phyloP scores from a whole-genome alignment of 2,329 filamentous ascomycete species.

The Sclerotinia trifoliorum region DNA sequence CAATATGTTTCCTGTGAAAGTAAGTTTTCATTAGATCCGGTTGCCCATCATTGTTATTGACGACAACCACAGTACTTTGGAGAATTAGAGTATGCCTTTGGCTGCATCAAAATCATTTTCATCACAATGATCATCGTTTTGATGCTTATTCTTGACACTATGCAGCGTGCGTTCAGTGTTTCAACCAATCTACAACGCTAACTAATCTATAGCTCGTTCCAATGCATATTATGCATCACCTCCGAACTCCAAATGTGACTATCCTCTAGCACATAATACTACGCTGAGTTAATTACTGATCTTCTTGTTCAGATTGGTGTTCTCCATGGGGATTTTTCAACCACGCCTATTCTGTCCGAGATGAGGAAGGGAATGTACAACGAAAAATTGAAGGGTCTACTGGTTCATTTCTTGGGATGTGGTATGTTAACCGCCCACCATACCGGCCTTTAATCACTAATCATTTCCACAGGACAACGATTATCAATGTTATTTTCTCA shows the following conservation, averaged over 20 bases:
- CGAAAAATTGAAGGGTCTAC: conserved; percentile 40
- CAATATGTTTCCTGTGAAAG: conserved; percentile 44
- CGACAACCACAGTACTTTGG: conserved; percentile 35
- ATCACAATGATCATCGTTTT: conserved; percentile 42
- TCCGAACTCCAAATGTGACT: conserved; percentile 42
- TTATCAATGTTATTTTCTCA: conserved; percentile 40
- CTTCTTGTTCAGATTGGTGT: conserved; percentile 38
- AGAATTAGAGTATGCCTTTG: conserved; percentile 44
- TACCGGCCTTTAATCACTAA: not conserved
- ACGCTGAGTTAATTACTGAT: not conserved
- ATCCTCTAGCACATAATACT: not conserved
- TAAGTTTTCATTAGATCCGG: conserved; percentile 24
- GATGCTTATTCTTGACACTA: conserved; percentile 43
- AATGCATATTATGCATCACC: conserved; percentile 43
- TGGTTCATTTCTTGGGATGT: conserved; percentile 44
- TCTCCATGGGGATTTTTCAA: conserved; percentile 44
- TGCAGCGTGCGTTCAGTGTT: conserved; percentile 39
- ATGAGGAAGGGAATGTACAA: conserved; percentile 37
- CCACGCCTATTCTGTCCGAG: conserved; percentile 38
- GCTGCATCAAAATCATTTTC: conserved; percentile 42
- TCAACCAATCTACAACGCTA: not conserved
- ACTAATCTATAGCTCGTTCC: conserved; percentile 36
- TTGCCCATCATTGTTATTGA: not conserved
- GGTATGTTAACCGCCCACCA: conserved; percentile 35
- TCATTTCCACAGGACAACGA: conserved; percentile 39